Base-by-base conservation (phyloP, 495 filamentous ascomycete genomes). In the Rusavskia elegans region DNA sequence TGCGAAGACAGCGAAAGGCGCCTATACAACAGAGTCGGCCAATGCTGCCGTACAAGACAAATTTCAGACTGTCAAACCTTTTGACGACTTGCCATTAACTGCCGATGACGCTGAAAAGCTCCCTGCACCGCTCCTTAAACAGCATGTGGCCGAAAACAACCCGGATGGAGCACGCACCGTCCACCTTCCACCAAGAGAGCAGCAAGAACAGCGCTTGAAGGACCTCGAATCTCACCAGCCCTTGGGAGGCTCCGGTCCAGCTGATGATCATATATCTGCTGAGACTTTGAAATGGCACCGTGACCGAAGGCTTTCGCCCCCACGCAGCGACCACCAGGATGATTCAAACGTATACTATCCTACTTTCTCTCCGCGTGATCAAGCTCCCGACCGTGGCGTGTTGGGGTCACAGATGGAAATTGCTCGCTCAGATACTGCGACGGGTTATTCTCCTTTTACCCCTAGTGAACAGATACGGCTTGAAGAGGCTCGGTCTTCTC, bases 381-480 rank as follows among this genome's bases (percentile, higher is more conserved):
- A n/a, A 20, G n/a, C 36, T 21, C 46, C 14, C 36, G 40, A 38
- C 20, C 25, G 37, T 45, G 51, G 25, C 16, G 23, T 55, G 10
- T 35, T 49, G 32, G 45, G 36, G 17, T 48, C 55, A 1, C 41
- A 60, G 20, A 49, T 46, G 36, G 48, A 53, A 27, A 45, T 49
- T 37, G 51, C 51, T 45, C 29, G 32, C 44, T 20, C 44, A 2
- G 52, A 61, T 37, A 14, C 23, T 29, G 45, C 56, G 32, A 53
- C 45, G n/a, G 39, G 21, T 23, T 50, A 27, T 32, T 58, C 68
- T 46, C 67, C 68, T 13, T 67, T 71, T 2, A 73, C 71, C 9
- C 70, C 73, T 0, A 68, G 75, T 54, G 72, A 71, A 54, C 73
- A 75, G 51, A 61, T 75, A 52, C 66, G 67, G 7, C 32, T 75